Evolutionary conservation across 1,139 yeast genomes (phyloP), one percentile per base, ranked within the genome.

Genomic region (Starmera stellimalicola): DNA sequence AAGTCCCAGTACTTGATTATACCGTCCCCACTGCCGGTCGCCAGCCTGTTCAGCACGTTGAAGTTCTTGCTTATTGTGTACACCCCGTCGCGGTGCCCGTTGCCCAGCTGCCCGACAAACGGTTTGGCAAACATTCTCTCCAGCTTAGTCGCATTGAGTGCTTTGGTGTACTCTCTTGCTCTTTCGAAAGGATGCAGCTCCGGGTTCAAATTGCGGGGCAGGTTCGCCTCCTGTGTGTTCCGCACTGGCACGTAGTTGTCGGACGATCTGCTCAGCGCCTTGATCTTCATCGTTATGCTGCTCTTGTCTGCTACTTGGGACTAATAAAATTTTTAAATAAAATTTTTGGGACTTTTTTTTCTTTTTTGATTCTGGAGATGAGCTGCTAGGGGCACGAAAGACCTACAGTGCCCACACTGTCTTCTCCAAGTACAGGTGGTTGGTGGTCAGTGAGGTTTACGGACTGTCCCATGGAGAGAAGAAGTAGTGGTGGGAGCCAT

Each of bases 61-160:
- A 77, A 77, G 57, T 88, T 82, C 55, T 80, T 81, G 10, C 96
- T 94, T 33, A 93, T 71, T 20, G 78, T 66, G 57, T 91, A 91
- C n/a, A 93, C 85, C 34, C 97, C 97, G 54, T 93, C 98, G 37
- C 93, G 65, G 52, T 93, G 98, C 10, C 98, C 98, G 45, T 77
- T 73, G 3, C 99, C 98, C 25, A 93, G 62, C 54, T 93, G 97
- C 1, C 95, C 96, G 15, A 93, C 69, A 57, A 93, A 91, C 6
- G 99, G 99, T 53, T 88, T 88, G 0, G 99, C 98, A 70, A 93
- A 91, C 84, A 91, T 81, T 46, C 96, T 68, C 53, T 88, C 97
- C 61, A 93, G 60, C 56, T 93, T 93, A 14, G 97, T 88, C 18
- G 98, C 97, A 38, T 87, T 88, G 35, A 93, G 61, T 1, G 98